phyloP scores from a whole-genome alignment of 768 basidiomycete genomes.

The Lentinula edodes region DNA sequence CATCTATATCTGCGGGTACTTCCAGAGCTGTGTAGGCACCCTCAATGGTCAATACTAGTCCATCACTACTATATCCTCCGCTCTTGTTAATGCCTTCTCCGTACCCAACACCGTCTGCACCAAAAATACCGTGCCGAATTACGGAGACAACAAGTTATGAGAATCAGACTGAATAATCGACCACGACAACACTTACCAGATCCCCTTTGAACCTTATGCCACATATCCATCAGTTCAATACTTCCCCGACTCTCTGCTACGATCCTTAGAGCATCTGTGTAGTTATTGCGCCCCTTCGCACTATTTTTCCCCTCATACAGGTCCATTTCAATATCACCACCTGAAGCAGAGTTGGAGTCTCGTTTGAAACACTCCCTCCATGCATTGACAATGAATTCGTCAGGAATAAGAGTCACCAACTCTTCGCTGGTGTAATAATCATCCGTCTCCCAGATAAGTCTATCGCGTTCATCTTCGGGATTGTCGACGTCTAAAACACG shows the following conservation, averaged over 20 bases:
- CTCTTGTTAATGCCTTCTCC: neutral
- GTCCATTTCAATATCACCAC: constrained; percentile 36
- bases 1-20: constrained; percentile 65
- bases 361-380: constrained; percentile 55
- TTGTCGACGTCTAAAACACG: neutral
- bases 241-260: constrained; percentile 63
- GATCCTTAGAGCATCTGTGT: constrained; percentile 65
- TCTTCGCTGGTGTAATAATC: constrained; percentile 26
- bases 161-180: no score
- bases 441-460: neutral
- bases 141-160: no score
- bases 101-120: neutral
- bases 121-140: neutral
- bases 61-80: neutral
- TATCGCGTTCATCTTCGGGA: neutral
- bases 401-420: constrained; percentile 64
- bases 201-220: constrained; percentile 48
- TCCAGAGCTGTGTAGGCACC: constrained; percentile 71
- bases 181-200: neutral
- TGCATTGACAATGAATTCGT: constrained; percentile 64
- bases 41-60: constrained; percentile 54
- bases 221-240: constrained; percentile 37
- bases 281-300: constrained; percentile 23
- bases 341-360: constrained; percentile 24
- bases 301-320: constrained; percentile 15